Percentiles rank a stretch among this genome's conserved stretches.
These are phyloP conservation scores for Isoetes taiwanensis DNA, from an alignment of 75 land plant species.

Conservation along the genomic window DNA sequence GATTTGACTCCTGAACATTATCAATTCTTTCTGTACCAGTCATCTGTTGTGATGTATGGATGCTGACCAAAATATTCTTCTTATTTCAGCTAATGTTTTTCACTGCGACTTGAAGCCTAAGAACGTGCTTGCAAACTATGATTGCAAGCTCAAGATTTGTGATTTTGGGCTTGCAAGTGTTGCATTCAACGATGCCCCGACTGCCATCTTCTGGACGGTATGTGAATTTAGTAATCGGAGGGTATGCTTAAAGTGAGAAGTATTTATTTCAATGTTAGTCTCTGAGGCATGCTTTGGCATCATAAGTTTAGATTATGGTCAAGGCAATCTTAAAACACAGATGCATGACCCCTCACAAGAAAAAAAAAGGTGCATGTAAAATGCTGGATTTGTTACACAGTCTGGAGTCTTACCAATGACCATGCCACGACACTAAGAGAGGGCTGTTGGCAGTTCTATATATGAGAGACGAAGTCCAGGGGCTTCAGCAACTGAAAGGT, in stretches of 20 bases:
- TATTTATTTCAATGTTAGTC: too few species aligned
- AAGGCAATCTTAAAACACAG: too few species aligned
- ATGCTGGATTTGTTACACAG: too few species aligned
- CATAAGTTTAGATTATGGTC: too few species aligned
- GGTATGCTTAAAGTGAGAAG: neutral
- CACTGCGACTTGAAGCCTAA: slow-evolving; percentile 90
- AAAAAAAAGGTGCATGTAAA: too few species aligned
- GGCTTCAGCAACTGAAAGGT: neutral
- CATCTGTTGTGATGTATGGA: too few species aligned
- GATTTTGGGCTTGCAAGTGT: slow-evolving; percentile 97
- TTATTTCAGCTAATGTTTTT: slow-evolving; percentile 75
- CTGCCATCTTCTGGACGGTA: slow-evolving; percentile 97
- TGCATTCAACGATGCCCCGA: slow-evolving; percentile 89
- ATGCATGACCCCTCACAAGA: too few species aligned
- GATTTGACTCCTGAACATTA: slow-evolving; percentile 85
- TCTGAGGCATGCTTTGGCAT: too few species aligned
- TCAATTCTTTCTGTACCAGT: slow-evolving; percentile 82
- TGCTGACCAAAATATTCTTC: neutral
- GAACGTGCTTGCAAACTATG: slow-evolving; percentile 83
- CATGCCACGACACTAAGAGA: too few species aligned
- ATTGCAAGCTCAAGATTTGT: slow-evolving; percentile 90
- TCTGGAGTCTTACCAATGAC: too few species aligned
- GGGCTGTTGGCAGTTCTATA: too few species aligned
- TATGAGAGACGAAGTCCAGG: too few species aligned
- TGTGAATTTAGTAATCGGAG: slow-evolving; percentile 4